Base-by-base conservation (phyloP, 352 stramenopile species). In the Globisporangium spiculum region DNA sequence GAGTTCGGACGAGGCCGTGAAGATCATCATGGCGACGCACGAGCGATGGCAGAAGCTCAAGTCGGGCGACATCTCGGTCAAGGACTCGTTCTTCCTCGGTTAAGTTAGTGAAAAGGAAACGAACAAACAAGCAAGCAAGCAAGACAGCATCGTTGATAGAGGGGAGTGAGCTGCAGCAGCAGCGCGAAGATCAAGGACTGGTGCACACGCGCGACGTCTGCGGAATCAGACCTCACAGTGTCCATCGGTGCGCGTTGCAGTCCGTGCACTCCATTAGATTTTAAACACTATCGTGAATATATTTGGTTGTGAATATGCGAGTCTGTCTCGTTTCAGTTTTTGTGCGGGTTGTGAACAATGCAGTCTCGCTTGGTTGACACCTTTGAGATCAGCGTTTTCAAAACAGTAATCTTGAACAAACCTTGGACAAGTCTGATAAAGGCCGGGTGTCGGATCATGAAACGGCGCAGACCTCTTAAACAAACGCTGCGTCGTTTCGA, bases 11-110 rank as follows among this genome's bases (percentile, higher is more conserved):
- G 83, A 86, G 34, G 84, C 87, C n/a, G 65, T 90, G 14, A 70
- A 81, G 65, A 91, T 95, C 60, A 74, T 95, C 14, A 55, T 63
- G 57, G 80, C 84, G 38, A 93, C 82, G 4, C 87, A 95, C 63
- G 76, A 80, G 52, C 80, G 84, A 38, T 95, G 85, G 85, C 72
- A 92, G 72, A 79, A 87, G 72, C 81, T 92, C 26, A 82, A 87
- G 71, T 60, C 75, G 58, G 79, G 81, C 59, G 76, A 85, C 55
- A 86, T 90, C 65, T 68, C 65, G 46, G 77, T 84, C 66, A 83
- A 92, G 72, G 79, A 92, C 65, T 73, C 78, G 60, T 90, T 92
- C 62, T 92, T 73, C 69, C 79, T 92, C 58, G 77, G 77, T 24
- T 80, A 62, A 60, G 16, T 44, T 60, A 60, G 55, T 38, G 27